Conservation (phyloP, 148 eudicot genomes). For the Vaccinium vitisidaea region DNA sequence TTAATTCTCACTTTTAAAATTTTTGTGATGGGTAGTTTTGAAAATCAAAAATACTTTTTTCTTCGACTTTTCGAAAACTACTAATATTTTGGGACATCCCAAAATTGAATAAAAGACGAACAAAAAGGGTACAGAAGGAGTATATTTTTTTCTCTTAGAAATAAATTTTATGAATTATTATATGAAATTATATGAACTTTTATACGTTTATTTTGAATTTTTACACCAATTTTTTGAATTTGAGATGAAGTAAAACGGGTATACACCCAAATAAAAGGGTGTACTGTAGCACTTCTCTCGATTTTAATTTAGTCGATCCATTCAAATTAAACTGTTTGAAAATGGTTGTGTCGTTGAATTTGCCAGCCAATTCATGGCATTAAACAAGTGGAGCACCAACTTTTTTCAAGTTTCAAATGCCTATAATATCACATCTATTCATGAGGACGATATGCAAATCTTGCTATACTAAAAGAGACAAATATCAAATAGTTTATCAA, state of each 20-base stretch:
- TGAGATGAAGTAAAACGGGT: background rate
- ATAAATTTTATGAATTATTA: too few relatives aligned
- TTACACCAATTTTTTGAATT: background rate
- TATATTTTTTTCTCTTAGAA: background rate
- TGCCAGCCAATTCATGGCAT: constrained; percentile 7
- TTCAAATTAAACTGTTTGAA: background rate
- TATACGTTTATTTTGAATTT: background rate
- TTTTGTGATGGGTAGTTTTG: too few relatives aligned
- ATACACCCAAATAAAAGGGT: background rate
- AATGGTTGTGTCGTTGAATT: background rate
- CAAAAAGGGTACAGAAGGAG: too few relatives aligned
- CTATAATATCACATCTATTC: background rate
- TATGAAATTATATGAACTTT: background rate
- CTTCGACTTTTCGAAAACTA: too few relatives aligned
- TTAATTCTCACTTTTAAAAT: too few relatives aligned
- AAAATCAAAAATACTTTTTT: too few relatives aligned
- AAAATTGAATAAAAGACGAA: too few relatives aligned
- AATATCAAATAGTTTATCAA: background rate
- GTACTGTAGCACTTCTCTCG: background rate
- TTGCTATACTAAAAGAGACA: background rate
- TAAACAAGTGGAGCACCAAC: constrained; percentile 1
- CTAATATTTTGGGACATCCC: too few relatives aligned
- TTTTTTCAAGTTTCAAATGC: background rate
- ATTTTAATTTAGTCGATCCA: background rate
- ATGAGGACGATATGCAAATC: background rate